These are phyloP conservation scores for Selaginella moellendorffii DNA, from an alignment of 75 land plant species.

Conservation along the genomic window DNA sequence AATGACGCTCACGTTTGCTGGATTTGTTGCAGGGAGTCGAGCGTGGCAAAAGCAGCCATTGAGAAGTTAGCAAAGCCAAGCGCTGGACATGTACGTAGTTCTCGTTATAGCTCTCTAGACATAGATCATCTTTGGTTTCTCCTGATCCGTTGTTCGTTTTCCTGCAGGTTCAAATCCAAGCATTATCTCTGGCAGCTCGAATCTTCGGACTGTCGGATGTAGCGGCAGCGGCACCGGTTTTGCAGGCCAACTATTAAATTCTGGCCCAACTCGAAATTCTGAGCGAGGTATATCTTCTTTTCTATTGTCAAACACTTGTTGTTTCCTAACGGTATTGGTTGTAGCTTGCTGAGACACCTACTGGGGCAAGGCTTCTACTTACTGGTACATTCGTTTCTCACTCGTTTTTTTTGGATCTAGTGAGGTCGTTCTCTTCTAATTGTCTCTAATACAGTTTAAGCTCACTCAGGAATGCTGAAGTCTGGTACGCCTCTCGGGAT, in stretches of 20 bases:
- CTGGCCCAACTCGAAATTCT: slow-evolving; percentile 58
- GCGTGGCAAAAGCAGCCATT: slow-evolving; percentile 37
- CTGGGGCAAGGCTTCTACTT: not conserved
- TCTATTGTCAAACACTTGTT: not conserved
- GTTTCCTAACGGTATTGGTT: not conserved
- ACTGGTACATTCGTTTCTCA: not conserved
- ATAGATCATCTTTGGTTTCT: not conserved
- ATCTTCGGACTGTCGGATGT: slow-evolving; percentile 47
- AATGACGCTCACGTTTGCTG: no score
- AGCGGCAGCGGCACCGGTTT: slow-evolving; percentile 42
- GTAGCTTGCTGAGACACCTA: not conserved
- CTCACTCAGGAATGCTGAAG: not conserved
- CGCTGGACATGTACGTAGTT: slow-evolving; percentile 34
- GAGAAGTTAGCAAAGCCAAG: slow-evolving; percentile 27
- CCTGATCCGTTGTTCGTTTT: no score
- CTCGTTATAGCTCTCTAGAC: no score
- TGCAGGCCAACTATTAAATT: slow-evolving; percentile 42
- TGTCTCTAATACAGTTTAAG: not conserved
- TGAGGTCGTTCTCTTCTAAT: not conserved
- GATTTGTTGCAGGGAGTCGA: slow-evolving; percentile 19
- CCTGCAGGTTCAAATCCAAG: no score
- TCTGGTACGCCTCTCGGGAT: no score
- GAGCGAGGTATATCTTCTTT: slow-evolving; percentile 41
- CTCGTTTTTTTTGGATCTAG: not conserved
- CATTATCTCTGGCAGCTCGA: no score